phyloP scores from a whole-genome alignment of 305 asterid genomes.

The Salvia sclarea region DNA sequence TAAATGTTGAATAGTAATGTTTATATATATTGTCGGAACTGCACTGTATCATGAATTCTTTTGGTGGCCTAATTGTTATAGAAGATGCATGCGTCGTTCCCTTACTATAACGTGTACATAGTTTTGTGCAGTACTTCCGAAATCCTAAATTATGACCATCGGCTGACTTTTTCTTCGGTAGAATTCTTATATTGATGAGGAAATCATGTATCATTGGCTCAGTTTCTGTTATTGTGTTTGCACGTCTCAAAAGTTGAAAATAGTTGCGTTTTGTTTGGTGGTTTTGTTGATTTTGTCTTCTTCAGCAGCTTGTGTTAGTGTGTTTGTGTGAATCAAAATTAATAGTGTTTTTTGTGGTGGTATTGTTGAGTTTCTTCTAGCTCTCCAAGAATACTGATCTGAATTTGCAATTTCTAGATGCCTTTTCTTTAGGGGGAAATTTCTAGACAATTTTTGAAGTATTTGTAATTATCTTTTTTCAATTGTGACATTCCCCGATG shows the following conservation, averaged over 20 bases:
- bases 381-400: too few relatives aligned
- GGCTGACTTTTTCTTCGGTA: not conserved
- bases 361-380: too few relatives aligned
- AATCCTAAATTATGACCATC: not conserved
- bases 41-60: slow-evolving; percentile 24
- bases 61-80: not conserved
- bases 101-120: not conserved
- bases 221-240: not conserved
- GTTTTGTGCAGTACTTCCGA: slow-evolving; percentile 4
- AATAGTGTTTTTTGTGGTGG: too few relatives aligned
- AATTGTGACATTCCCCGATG: too few relatives aligned
- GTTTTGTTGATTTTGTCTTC: not conserved
- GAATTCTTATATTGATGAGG: not conserved
- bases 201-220: not conserved
- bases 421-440: too few relatives aligned
- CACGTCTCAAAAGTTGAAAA: not conserved
- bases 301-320: not conserved
- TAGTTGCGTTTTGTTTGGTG: not conserved
- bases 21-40: slow-evolving; percentile 20
- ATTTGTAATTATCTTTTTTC: too few relatives aligned
- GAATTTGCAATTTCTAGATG: too few relatives aligned
- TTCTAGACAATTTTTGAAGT: too few relatives aligned
- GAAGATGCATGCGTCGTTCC: not conserved
- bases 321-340: too few relatives aligned
- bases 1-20: slow-evolving; percentile 22